These are phyloP conservation scores for Colletotrichum incanum DNA, from an alignment of 2,329 filamentous ascomycete species.

Conservation along the genomic window DNA sequence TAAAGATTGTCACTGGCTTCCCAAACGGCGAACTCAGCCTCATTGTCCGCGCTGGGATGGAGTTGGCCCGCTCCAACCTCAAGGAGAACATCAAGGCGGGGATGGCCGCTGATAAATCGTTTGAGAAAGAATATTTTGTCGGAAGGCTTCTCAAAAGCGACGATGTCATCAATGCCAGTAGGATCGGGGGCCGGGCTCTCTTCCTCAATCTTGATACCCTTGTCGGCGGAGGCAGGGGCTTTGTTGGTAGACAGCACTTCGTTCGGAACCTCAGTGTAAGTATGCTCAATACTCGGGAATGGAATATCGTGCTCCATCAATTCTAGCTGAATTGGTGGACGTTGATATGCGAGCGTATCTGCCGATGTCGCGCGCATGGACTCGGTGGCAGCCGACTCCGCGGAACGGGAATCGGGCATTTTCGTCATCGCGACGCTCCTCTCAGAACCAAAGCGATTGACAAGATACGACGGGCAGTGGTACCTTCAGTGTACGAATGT, in stretches of 20 bases:
- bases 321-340: neutral
- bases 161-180: accelerated
- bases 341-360: neutral
- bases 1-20: neutral
- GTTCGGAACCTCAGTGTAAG: neutral
- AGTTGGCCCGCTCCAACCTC: neutral
- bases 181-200: neutral
- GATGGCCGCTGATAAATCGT: neutral
- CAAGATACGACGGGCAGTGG: neutral
- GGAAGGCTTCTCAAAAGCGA: neutral
- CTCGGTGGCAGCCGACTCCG: no score
- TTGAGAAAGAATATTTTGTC: conserved; percentile 26
- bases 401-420: neutral
- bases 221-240: neutral
- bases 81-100: conserved; percentile 7
- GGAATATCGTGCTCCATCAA: neutral
- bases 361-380: no score
- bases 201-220: neutral
- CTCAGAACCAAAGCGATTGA: no score
- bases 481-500: neutral
- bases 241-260: neutral
- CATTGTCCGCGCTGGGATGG: neutral
- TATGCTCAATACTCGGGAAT: neutral
- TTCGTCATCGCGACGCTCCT: no score
- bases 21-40: neutral